Base-by-base conservation (phyloP, 352 stramenopile species). In the Pythium aphanidermatum region DNA sequence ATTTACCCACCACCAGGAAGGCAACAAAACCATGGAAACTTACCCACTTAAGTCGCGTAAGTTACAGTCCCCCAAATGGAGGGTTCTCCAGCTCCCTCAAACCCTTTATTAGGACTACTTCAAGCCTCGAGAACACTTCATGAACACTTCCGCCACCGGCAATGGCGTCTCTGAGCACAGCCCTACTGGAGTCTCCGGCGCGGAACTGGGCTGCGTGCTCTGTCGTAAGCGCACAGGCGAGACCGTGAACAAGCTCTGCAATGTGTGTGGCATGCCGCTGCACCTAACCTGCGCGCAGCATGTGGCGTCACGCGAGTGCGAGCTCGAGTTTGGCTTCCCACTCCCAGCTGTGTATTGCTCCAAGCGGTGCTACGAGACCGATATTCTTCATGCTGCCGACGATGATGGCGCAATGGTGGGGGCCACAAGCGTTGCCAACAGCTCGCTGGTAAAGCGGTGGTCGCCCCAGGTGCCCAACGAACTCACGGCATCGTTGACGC, bases 401-500 rank as follows among this genome's bases (percentile, higher is more conserved):
- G 7, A n/a, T 17, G 29, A 37, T 16, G n/a, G n/a, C n/a, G n/a
- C n/a, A n/a, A n/a, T n/a, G n/a, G n/a, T n/a, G n/a, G n/a, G n/a
- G 29, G n/a, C n/a, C 31, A 20, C 5, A 16, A 26, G n/a, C 3
- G n/a, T 40, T 30, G 24, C 24, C 6, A 26, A 7, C 16, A 19
- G 12, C 4, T 14, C 8, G 9, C 32, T 14, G 2, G 24, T 12
- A 23, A 52, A 51, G 35, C 59, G 51, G 19, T 60, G 39, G 55
- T 63, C 49, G 20, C 36, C 46, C 7, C 44, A 63, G n/a, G 49
- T 87, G 27, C 76, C 79, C 2, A 80, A 87, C 51, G 74, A 82
- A 36, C 59, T 83, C 44, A 82, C 65, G 23, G 76, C 74, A 21
- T 51, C 74, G 30, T 57, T 91, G 14, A 86, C 79, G 10, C 53